Evolutionary conservation across 2,329 filamentous ascomycete species (phyloP), one percentile per base, ranked within the genome.

Genomic region (Ascomycota sp.): DNA sequence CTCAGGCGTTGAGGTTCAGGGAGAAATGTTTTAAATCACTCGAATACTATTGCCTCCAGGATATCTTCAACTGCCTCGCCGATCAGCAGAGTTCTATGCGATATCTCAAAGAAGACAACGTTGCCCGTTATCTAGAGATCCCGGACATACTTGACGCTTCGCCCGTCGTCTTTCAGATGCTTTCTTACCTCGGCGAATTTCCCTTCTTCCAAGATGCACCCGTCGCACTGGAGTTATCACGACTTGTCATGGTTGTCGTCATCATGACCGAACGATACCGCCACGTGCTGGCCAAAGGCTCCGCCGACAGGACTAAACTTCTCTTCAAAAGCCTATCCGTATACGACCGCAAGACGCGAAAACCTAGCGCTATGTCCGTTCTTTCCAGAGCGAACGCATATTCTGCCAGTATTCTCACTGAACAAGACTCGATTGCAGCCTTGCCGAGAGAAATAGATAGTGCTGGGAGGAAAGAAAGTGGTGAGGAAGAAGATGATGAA

Each of bases 301-400:
- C 61, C 20, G 55, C 56, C 13, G 68, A 71, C 40, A 62, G 72
- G 37, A 59, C 62, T 20, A 71, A 71, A 46, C 56, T 82, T 29
- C 45, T 82, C 8, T 83, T 80, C 50, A 68, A 68, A 41, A 77
- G 75, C 40, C 43, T 82, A 39, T 75, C 76, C 5, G 73, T 82
- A 4, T 71, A 75, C 40, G 77, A 82, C 43, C 63, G 71, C 29
- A 62, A 59, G 15, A 4, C 15, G 15, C 15, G 4, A 17, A 17
- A 3, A 17, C 4, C 15, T 4, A 17, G 4, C 15, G 15, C 15
- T 4, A 17, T 17, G 15, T 17, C 15, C 15, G 15, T 17, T 3
- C 15, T 4, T 17, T 17, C 15, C 15, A 4, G 15, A 17, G 15
- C 15, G 15, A 17, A 17, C 4, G 15, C 15, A 17, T 4, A 17